A percentile compares a stretch with the other conserved stretches of the same genome.
These are phyloP conservation scores for Phytopythium kandeliae DNA, from an alignment of 352 stramenopile genomes.

Conservation along the genomic window DNA sequence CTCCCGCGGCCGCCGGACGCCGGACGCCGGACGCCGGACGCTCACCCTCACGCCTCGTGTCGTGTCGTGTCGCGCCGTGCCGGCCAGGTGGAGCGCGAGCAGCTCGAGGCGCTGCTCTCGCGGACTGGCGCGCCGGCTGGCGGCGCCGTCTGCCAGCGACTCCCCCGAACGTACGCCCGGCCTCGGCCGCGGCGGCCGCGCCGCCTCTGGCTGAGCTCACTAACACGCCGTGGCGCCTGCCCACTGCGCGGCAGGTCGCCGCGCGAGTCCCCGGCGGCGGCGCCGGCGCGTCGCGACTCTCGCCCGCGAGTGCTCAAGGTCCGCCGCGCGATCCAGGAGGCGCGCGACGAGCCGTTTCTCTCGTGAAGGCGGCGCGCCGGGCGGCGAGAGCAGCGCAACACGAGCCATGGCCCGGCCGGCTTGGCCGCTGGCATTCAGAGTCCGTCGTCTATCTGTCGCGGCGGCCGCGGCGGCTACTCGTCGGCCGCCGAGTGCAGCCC, in stretches of 20 bases:
- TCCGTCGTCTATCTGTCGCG: not conserved
- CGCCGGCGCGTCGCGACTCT: constrained; percentile 6
- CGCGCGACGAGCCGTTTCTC: constrained; percentile 66
- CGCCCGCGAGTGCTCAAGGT: constrained; percentile 57
- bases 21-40: no score
- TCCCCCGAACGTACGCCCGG: constrained; percentile 4
- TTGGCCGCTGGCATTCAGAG: not conserved
- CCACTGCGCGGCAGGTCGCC: not conserved
- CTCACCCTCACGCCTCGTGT: no score
- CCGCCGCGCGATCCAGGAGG: constrained; percentile 61
- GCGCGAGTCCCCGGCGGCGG: not conserved
- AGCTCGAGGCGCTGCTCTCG: constrained; percentile 3
- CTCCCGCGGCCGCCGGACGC: no score
- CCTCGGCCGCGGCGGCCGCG: not conserved
- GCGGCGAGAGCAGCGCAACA: no score
- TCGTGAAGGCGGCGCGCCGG: constrained; percentile 18
- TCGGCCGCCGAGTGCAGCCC: constrained; percentile 44
- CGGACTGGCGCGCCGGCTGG: not conserved
- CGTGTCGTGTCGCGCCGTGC: not conserved
- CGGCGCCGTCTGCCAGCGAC: not conserved
- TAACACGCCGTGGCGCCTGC: not conserved
- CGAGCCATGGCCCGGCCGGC: not conserved
- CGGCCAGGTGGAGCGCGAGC: constrained; percentile 2
- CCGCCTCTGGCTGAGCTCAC: not conserved
- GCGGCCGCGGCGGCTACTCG: constrained; percentile 9